phyloP scores from a whole-genome alignment of 352 stramenopile species.

The Phytophthora megakarya region DNA sequence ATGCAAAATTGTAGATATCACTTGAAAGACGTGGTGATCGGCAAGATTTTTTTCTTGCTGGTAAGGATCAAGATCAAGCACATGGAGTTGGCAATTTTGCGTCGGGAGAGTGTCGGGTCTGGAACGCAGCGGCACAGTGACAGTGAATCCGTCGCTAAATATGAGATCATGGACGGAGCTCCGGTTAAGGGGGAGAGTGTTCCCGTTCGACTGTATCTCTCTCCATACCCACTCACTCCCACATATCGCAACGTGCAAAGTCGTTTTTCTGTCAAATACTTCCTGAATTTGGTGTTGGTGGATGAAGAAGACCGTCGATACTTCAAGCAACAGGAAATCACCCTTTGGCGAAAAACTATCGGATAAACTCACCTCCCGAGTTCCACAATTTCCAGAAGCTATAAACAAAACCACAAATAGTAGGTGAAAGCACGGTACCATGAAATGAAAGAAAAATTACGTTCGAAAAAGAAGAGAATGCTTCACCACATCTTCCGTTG shows the following conservation, averaged over 20 bases:
- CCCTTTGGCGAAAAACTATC: slow-evolving; percentile 89
- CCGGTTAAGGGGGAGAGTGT: slow-evolving; percentile 97
- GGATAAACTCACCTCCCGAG: slow-evolving; percentile 37
- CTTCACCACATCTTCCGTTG: slow-evolving; percentile 1
- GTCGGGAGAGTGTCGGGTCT: slow-evolving; percentile 91
- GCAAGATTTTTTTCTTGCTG: slow-evolving; percentile 98
- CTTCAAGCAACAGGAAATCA: slow-evolving; percentile 99
- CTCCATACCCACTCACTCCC: slow-evolving; percentile 88
- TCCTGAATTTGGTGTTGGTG: slow-evolving; percentile 98
- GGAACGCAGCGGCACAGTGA: slow-evolving; percentile 90
- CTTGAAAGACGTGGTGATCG: slow-evolving; percentile 95
- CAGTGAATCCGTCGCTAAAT: slow-evolving; percentile 97
- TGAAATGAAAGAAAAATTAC: slow-evolving; percentile 24
- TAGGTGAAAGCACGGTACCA: no score
- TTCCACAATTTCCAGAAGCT: slow-evolving; percentile 14
- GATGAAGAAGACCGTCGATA: slow-evolving; percentile 99
- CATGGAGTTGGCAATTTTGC: slow-evolving; percentile 98
- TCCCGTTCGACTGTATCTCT: slow-evolving; percentile 96
- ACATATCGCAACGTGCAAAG: slow-evolving; percentile 91
- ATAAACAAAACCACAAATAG: slow-evolving; percentile 12
- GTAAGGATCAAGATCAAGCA: slow-evolving; percentile 99
- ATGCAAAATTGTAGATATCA: slow-evolving; percentile 61
- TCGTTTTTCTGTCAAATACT: slow-evolving; percentile 96
- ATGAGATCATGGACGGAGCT: slow-evolving; percentile 99
- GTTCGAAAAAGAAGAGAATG: neutral